A percentile compares a stretch with the other conserved stretches of the same genome.
These are phyloP conservation scores for Marsdenia floribunda DNA, from an alignment of 257 asterid species.

Conservation along the genomic window DNA sequence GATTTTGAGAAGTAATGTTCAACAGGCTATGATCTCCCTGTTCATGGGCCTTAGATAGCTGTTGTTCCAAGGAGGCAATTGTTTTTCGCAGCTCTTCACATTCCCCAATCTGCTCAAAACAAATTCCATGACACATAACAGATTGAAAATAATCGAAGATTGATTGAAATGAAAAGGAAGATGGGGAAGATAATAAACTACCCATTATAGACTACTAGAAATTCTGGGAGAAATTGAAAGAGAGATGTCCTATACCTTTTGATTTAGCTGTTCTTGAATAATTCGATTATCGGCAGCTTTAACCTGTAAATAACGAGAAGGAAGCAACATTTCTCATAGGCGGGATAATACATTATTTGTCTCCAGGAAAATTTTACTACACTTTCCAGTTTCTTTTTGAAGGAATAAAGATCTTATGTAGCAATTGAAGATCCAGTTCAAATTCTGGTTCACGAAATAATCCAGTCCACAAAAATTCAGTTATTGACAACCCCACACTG, in stretches of 20 bases:
- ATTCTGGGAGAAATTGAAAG: conserved; percentile 22
- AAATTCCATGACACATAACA: not conserved
- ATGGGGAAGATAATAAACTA: not conserved
- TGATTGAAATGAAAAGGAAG: not conserved
- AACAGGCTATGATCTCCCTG: conserved; percentile 35
- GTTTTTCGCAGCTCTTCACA: conserved; percentile 72
- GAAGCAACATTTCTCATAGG: conserved; percentile 7
- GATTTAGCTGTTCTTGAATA: conserved; percentile 88
- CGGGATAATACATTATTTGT: not conserved
- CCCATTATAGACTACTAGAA: not conserved
- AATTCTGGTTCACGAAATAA: not conserved
- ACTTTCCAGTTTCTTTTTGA: not conserved
- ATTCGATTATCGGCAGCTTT: conserved; percentile 88
- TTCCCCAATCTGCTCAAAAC: conserved; percentile 52
- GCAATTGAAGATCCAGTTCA: not conserved
- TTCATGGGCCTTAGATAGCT: conserved; percentile 51
- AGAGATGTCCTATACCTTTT: conserved; percentile 54
- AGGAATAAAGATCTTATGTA: not conserved
- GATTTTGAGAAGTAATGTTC: conserved; percentile 37
- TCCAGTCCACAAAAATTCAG: not conserved
- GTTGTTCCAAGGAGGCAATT: conserved; percentile 55
- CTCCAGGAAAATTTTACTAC: not conserved
- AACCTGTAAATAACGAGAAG: conserved; percentile 52
- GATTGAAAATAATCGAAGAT: not conserved
- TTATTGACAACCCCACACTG: not conserved